phyloP scores from a whole-genome alignment of 345 rosid genomes.

The Gossypium rotundifolium region DNA sequence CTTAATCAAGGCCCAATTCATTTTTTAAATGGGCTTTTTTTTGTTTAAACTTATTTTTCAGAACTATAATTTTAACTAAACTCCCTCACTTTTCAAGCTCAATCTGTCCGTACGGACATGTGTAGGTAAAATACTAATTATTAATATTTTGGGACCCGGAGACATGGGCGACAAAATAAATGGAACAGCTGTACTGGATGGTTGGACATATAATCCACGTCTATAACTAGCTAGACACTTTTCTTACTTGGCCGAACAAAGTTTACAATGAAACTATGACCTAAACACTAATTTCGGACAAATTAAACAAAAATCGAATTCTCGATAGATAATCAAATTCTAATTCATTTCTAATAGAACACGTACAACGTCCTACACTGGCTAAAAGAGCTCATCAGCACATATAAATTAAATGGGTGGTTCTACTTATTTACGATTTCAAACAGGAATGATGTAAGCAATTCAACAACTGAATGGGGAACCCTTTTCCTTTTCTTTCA shows the following conservation, averaged over 20 bases:
- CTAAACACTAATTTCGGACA: not conserved
- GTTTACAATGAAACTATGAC: not conserved
- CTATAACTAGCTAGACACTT: not conserved
- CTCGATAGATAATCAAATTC: too few relatives aligned
- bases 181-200: not conserved
- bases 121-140: not conserved
- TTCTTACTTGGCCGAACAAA: not conserved
- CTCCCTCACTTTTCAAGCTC: too few relatives aligned
- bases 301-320: not conserved
- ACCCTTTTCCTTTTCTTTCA: not conserved
- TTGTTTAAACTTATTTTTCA: too few relatives aligned
- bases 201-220: too few relatives aligned
- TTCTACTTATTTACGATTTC: slow-evolving; percentile 6
- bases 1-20: rapidly evolving
- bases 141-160: not conserved
- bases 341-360: not conserved
- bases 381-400: slow-evolving; percentile 2
- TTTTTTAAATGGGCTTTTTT: too few relatives aligned
- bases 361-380: not conserved
- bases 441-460: slow-evolving; percentile 1
- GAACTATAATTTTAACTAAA: too few relatives aligned
- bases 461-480: slow-evolving; percentile 7
- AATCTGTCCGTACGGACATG: rapidly evolving
- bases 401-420: slow-evolving; percentile 2
- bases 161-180: not conserved